Conservation (phyloP, 257 asterid genomes). For the Haberlea rhodopensis region DNA sequence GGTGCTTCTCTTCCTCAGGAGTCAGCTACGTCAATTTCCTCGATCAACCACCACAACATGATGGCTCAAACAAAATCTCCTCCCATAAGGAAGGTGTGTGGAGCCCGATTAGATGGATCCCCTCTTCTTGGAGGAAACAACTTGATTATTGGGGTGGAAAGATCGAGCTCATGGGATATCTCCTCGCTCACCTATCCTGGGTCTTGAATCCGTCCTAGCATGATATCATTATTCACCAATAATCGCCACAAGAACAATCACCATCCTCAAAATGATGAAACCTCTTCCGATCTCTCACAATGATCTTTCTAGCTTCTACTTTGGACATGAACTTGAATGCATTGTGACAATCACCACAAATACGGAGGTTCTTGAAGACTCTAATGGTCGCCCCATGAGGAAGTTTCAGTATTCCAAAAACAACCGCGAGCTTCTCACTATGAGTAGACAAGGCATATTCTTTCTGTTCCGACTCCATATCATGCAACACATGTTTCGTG, state of each 20-base stretch:
- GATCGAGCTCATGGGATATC: too few species aligned
- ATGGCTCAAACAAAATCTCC: too few species aligned
- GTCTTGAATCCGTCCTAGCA: too few species aligned
- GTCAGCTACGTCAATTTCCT: too few species aligned
- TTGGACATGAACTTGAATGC: constrained; percentile 63
- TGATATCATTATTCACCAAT: constrained; percentile 47
- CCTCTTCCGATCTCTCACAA: constrained; percentile 74
- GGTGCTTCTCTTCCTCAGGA: too few species aligned
- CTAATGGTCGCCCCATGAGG: constrained; percentile 60
- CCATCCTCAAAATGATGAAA: constrained; percentile 72
- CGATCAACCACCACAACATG: too few species aligned
- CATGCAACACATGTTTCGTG: constrained; percentile 58
- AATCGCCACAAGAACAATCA: constrained; percentile 68
- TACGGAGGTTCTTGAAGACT: constrained; percentile 71
- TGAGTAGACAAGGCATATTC: constrained; percentile 68
- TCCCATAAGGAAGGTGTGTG: too few species aligned
- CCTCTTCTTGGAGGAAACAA: too few species aligned
- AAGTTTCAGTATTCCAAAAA: constrained; percentile 59
- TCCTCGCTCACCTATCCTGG: too few species aligned
- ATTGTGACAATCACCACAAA: constrained; percentile 64
- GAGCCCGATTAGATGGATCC: too few species aligned
- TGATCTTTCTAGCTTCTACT: constrained; percentile 57
- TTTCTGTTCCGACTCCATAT: constrained; percentile 69
- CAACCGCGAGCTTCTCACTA: constrained; percentile 79
- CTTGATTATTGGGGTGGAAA: too few species aligned